phyloP scores from a whole-genome alignment of 768 basidiomycete species.

The Candolleomyces aberdarensis region DNA sequence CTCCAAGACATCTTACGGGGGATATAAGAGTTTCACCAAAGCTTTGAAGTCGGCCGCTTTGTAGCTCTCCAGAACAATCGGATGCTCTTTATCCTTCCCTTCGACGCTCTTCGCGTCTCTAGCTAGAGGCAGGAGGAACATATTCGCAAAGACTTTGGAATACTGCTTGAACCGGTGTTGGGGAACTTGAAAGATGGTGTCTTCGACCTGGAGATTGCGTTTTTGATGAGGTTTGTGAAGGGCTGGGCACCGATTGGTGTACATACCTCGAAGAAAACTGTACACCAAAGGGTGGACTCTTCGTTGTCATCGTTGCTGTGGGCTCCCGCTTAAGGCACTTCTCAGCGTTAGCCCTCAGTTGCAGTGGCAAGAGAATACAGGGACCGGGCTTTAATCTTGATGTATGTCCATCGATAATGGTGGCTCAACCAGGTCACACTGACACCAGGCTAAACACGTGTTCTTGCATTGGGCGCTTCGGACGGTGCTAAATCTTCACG shows the following conservation, averaged over 20 bases:
- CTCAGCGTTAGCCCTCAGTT: too few relatives aligned
- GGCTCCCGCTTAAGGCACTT: too few relatives aligned
- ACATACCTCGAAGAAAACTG: too few relatives aligned
- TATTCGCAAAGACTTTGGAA: background rate
- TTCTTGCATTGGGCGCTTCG: too few relatives aligned
- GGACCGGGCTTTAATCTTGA: too few relatives aligned
- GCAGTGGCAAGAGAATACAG: too few relatives aligned
- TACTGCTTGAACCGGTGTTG: background rate
- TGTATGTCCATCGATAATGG: too few relatives aligned
- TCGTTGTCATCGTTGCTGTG: too few relatives aligned
- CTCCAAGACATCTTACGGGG: background rate
- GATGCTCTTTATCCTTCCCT: background rate
- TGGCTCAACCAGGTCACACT: too few relatives aligned
- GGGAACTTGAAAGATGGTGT: background rate
- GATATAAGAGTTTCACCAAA: conserved; percentile 1
- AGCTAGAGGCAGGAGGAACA: background rate
- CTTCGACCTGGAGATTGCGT: background rate
- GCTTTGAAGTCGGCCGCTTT: background rate
- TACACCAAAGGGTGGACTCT: too few relatives aligned
- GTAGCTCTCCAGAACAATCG: conserved; percentile 4
- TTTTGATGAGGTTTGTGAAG: background rate
- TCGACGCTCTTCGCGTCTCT: background rate
- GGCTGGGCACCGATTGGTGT: background rate
- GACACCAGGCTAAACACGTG: too few relatives aligned
- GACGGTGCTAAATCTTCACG: too few relatives aligned